Conservation (phyloP, 169 alveolate genomes). For the Plasmodium chabaudi region DNA sequence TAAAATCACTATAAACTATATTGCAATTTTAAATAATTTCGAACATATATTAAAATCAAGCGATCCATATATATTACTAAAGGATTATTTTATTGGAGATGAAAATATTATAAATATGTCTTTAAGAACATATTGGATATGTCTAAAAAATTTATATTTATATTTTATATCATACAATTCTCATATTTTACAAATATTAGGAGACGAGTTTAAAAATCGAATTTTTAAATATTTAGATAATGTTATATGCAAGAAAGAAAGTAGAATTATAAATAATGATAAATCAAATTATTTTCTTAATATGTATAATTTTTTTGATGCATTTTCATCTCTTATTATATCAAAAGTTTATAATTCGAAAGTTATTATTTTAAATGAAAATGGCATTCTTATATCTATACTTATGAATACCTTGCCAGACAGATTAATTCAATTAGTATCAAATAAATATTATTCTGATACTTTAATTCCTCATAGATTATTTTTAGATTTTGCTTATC, state of each 20-base stretch:
- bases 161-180: slow-evolving; percentile 52
- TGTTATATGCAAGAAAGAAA: slow-evolving; percentile 41
- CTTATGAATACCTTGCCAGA: slow-evolving; percentile 38
- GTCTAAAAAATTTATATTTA: slow-evolving; percentile 52
- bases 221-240: slow-evolving; percentile 47
- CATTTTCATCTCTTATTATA: slow-evolving; percentile 30
- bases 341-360: slow-evolving; percentile 65
- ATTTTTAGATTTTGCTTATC: slow-evolving; percentile 28
- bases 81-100: slow-evolving; percentile 35
- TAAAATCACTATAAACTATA: slow-evolving; percentile 51
- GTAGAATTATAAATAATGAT: slow-evolving; percentile 23
- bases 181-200: slow-evolving; percentile 31
- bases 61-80: slow-evolving; percentile 30
- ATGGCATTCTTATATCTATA: slow-evolving; percentile 64
- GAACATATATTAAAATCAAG: slow-evolving; percentile 38
- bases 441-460: slow-evolving; percentile 62
- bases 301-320: slow-evolving; percentile 52
- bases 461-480: slow-evolving; percentile 63
- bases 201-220: slow-evolving; percentile 49
- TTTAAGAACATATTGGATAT: slow-evolving; percentile 65
- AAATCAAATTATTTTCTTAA: slow-evolving; percentile 65
- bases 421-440: slow-evolving; percentile 38
- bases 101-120: slow-evolving; percentile 32
- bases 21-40: slow-evolving; percentile 44
- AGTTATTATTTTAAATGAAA: slow-evolving; percentile 64